A percentile compares a stretch with the other conserved stretches of the same genome.
Evolutionary conservation across 2,329 filamentous ascomycete genomes (phyloP).

Genomic region (Kalmusia sp.): DNA sequence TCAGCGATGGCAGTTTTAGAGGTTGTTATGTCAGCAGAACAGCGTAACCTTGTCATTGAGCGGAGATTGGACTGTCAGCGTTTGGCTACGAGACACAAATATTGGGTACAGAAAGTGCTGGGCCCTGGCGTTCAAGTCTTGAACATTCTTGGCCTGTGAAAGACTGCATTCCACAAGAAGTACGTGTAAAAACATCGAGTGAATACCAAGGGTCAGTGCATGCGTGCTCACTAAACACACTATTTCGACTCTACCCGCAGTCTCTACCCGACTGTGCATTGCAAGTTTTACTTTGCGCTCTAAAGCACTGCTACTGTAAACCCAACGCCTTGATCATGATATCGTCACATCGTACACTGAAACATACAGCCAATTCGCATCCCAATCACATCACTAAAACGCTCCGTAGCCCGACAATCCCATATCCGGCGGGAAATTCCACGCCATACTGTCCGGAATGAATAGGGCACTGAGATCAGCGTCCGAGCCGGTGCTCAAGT

Average conservation of each 20-base stretch:
- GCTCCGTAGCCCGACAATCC: background rate
- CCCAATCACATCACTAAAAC: background rate
- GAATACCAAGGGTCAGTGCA: background rate
- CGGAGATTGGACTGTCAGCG: no score
- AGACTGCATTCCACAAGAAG: no score
- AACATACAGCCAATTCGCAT: background rate
- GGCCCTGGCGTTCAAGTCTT: no score
- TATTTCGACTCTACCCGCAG: no score
- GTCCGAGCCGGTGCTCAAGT: constrained; percentile 44
- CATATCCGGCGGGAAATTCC: constrained; percentile 28
- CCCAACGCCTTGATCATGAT: background rate
- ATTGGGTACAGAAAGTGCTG: no score
- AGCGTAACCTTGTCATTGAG: no score
- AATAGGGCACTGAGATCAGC: constrained; percentile 45
- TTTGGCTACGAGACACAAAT: no score
- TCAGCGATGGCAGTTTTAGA: background rate
- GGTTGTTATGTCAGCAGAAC: background rate
- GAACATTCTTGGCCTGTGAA: no score
- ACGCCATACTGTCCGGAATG: constrained; percentile 45
- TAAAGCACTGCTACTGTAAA: no score
- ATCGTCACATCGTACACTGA: background rate
- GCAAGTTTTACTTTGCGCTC: no score
- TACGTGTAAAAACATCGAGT: no score
- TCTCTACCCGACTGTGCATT: no score
- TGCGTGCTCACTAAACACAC: background rate